Percentiles rank a stretch among this genome's conserved stretches.
Evolutionary conservation across 768 basidiomycete genomes (phyloP).

Genomic region (Serendipita sp.): DNA sequence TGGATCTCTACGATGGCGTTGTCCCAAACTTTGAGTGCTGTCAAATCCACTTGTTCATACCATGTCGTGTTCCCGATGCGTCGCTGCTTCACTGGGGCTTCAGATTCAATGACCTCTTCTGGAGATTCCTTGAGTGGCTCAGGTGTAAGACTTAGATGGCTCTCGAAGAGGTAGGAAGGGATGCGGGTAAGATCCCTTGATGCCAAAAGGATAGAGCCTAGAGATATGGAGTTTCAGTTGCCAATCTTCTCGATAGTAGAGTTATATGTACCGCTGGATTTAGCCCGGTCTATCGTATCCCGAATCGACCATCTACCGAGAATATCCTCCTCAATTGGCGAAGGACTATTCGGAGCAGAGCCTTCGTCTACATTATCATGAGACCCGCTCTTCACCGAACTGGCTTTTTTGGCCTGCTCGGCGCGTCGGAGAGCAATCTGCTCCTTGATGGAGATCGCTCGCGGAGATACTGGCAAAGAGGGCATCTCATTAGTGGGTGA

Average conservation of each 20-base stretch:
- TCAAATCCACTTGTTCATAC: constrained; percentile 71
- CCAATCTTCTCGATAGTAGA: background rate
- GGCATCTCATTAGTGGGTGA: background rate
- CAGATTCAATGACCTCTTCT: constrained; percentile 35
- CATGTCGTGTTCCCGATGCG: constrained; percentile 37
- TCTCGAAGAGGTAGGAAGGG: constrained; percentile 63
- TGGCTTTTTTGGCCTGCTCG: constrained; percentile 48
- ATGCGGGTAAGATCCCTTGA: constrained; percentile 45
- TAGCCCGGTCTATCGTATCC: constrained; percentile 62
- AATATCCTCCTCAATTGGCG: constrained; percentile 30
- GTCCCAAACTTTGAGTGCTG: constrained; percentile 59
- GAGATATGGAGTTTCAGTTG: background rate
- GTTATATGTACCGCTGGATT: constrained; percentile 48
- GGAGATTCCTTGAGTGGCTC: constrained; percentile 47
- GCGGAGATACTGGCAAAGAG: constrained; percentile 6
- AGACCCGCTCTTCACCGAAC: constrained; percentile 20
- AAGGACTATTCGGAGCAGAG: constrained; percentile 19
- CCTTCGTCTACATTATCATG: constrained; percentile 35
- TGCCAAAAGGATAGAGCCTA: constrained; percentile 29
- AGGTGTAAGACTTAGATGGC: constrained; percentile 61
- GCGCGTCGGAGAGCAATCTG: constrained; percentile 66
- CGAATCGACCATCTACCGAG: constrained; percentile 51
- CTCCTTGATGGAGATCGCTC: constrained; percentile 45
- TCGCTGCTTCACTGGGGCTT: constrained; percentile 17
- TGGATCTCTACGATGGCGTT: constrained; percentile 70